Percentiles rank a stretch among this genome's conserved stretches.
Evolutionary conservation across 768 basidiomycete species (phyloP).

Genomic region (Piloderma croceum): DNA sequence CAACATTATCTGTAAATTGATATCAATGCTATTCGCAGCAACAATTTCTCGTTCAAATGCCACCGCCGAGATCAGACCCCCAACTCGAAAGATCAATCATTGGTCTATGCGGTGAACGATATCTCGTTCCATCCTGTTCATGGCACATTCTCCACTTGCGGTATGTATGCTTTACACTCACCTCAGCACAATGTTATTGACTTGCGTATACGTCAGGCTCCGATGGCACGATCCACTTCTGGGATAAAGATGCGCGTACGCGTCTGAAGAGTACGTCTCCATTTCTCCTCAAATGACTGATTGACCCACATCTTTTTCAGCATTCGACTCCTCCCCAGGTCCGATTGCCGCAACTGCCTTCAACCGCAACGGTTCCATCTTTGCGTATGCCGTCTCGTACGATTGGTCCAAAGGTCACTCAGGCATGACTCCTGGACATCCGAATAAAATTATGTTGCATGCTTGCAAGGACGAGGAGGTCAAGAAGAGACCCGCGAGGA

Average conservation of each 20-base stretch:
- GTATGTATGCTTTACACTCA: constrained; percentile 30
- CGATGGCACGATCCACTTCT: constrained; percentile 86
- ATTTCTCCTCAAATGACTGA: constrained; percentile 4
- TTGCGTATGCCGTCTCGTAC: constrained; percentile 89
- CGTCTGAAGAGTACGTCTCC: constrained; percentile 74
- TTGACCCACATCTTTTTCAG: constrained; percentile 33
- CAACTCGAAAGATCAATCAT: constrained; percentile 55
- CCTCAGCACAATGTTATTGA: constrained; percentile 16
- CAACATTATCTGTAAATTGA: background rate
- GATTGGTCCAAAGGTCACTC: constrained; percentile 93
- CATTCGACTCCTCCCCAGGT: constrained; percentile 67
- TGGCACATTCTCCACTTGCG: constrained; percentile 82
- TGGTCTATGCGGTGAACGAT: constrained; percentile 80
- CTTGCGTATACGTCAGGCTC: constrained; percentile 43
- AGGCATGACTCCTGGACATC: constrained; percentile 66
- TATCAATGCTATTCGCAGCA: constrained; percentile 28
- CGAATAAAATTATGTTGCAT: constrained; percentile 81
- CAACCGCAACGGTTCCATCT: constrained; percentile 83
- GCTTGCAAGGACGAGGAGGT: constrained; percentile 86
- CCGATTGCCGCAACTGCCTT: constrained; percentile 80
- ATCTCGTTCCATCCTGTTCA: constrained; percentile 82
- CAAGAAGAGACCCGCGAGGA: constrained; percentile 53
- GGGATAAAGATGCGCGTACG: constrained; percentile 91
- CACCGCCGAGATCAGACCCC: constrained; percentile 57
- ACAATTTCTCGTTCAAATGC: constrained; percentile 89